These are phyloP conservation scores for Pyrenophora seminiperda DNA, from an alignment of 2,329 filamentous ascomycete species.

Conservation along the genomic window DNA sequence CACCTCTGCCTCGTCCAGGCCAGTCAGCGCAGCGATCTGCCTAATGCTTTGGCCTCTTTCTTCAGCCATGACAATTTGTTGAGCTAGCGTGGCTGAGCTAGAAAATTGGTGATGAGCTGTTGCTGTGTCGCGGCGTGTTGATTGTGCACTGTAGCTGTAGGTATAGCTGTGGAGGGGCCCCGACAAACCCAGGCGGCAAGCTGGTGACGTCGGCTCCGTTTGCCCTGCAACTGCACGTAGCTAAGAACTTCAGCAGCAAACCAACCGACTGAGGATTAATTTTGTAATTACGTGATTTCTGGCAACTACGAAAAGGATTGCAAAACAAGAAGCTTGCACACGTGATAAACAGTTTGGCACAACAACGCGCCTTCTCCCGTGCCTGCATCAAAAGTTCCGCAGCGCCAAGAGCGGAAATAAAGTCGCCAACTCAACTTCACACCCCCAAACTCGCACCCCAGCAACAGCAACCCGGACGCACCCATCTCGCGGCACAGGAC, in stretches of 20 bases:
- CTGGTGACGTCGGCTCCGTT: slow-evolving; percentile 14
- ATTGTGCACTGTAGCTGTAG: background rate
- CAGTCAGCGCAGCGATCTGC: slow-evolving; percentile 46
- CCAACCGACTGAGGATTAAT: too few species aligned
- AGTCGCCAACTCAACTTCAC: too few species aligned
- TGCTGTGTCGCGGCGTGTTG: slow-evolving; percentile 13
- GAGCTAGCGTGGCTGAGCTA: background rate
- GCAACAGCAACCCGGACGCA: too few species aligned
- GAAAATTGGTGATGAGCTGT: slow-evolving; percentile 5
- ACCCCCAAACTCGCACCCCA: too few species aligned
- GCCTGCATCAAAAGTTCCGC: slow-evolving; percentile 13
- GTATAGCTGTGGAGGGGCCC: slow-evolving; percentile 9
- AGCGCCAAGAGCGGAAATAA: slow-evolving; percentile 19
- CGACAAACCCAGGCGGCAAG: slow-evolving; percentile 5
- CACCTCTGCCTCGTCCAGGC: slow-evolving; percentile 42
- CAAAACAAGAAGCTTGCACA: too few species aligned
- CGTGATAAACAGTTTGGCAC: too few species aligned
- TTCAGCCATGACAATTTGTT: slow-evolving; percentile 39
- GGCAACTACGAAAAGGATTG: too few species aligned
- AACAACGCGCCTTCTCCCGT: background rate
- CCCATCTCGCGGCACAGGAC: too few species aligned
- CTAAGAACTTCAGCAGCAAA: too few species aligned
- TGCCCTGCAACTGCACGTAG: background rate
- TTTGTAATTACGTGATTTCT: background rate
- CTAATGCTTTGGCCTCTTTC: too few species aligned